A percentile compares a stretch with the other conserved stretches of the same genome.
Conservation (phyloP, 2,329 filamentous ascomycete genomes). For the Ophiostoma triangulosporum region DNA sequence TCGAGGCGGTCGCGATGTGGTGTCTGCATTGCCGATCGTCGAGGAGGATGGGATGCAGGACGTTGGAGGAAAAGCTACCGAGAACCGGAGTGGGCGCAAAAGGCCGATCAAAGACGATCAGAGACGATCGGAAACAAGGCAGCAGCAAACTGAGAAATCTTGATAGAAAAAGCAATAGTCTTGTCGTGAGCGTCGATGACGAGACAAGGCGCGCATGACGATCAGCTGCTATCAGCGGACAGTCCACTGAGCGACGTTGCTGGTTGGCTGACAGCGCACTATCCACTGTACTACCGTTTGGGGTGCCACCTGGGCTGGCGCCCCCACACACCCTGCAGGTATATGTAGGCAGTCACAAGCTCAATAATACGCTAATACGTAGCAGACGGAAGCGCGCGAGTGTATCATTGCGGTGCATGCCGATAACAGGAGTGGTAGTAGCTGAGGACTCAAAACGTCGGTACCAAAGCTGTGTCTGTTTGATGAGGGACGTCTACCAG, state of each 20-base stretch:
- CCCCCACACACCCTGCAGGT: not conserved
- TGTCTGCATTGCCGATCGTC: not conserved
- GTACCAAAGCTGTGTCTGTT: not conserved
- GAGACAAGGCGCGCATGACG: not conserved
- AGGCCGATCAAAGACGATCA: too few species aligned
- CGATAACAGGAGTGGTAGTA: too few species aligned
- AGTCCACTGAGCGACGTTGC: not conserved
- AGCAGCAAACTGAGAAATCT: too few species aligned
- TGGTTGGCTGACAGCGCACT: conserved; percentile 2
- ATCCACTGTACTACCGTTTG: not conserved
- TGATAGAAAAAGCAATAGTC: too few species aligned
- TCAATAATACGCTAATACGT: too few species aligned
- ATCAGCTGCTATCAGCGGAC: not conserved
- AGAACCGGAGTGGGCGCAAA: not conserved
- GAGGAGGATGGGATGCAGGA: not conserved
- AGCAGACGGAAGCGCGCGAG: not conserved
- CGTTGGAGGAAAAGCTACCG: not conserved
- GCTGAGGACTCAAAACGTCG: not conserved
- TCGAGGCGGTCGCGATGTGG: not conserved
- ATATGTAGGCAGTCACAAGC: too few species aligned
- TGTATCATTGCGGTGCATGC: not conserved
- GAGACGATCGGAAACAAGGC: too few species aligned
- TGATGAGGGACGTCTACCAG: not conserved
- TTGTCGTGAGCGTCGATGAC: conserved; percentile 1
- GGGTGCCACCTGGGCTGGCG: not conserved